These are phyloP conservation scores for Colletotrichum godetiae DNA, from an alignment of 2,329 filamentous ascomycete species.

Conservation along the genomic window DNA sequence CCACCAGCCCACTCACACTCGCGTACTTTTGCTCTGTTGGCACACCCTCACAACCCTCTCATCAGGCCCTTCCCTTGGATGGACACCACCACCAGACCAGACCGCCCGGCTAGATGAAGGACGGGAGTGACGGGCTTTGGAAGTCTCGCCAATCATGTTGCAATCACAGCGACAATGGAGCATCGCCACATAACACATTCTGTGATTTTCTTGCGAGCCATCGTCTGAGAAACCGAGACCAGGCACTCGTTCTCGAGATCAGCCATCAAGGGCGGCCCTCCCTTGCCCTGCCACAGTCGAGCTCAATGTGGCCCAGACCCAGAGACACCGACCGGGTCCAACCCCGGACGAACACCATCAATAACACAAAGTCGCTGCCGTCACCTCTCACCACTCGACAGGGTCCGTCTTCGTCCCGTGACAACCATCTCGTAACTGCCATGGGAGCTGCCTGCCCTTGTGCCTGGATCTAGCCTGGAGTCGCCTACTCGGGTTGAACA, in stretches of 20 bases:
- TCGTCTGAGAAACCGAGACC: neutral
- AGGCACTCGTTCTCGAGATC: neutral
- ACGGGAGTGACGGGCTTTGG: neutral
- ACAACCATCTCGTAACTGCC: constrained; percentile 10
- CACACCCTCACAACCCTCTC: neutral
- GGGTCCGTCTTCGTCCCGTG: constrained; percentile 16
- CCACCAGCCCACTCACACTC: constrained; percentile 5
- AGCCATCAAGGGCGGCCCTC: neutral
- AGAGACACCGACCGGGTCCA: constrained; percentile 4
- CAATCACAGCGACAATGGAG: neutral
- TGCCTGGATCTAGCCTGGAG: constrained; percentile 13
- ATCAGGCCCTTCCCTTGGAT: neutral
- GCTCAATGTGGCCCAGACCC: neutral
- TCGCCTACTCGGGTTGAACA: neutral
- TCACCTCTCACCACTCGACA: constrained; percentile 20
- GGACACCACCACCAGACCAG: neutral
- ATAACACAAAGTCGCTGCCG: constrained; percentile 15
- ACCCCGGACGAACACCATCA: constrained; percentile 1
- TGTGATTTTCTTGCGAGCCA: neutral
- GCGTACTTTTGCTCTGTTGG: neutral
- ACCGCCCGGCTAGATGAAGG: neutral
- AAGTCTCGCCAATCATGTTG: constrained; percentile 8
- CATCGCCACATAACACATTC: neutral
- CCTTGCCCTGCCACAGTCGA: constrained; percentile 2
- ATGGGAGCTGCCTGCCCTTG: constrained; percentile 8